phyloP scores from a whole-genome alignment of 331 rosid genomes.

The Prunus yedoensis region DNA sequence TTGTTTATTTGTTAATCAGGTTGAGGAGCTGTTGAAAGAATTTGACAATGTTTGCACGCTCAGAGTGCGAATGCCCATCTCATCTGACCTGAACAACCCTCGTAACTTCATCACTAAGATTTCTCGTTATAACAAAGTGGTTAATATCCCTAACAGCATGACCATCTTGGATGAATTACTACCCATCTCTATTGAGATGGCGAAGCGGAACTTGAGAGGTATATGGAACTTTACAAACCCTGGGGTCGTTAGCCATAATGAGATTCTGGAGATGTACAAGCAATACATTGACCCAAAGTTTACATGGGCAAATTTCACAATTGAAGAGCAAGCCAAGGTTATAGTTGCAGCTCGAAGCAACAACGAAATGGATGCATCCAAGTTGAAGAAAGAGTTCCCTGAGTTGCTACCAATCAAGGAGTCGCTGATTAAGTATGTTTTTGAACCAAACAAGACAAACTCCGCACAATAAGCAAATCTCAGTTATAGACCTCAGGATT shows the following conservation, averaged over 20 bases:
- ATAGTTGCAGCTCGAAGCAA: slow-evolving; percentile 84
- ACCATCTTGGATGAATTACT: slow-evolving; percentile 83
- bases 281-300: slow-evolving; percentile 64
- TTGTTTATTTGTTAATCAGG: slow-evolving; percentile 42
- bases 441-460: slow-evolving; percentile 68
- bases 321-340: slow-evolving; percentile 92
- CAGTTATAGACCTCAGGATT: slow-evolving; percentile 18
- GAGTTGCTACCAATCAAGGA: slow-evolving; percentile 80
- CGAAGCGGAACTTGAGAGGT: slow-evolving; percentile 76
- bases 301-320: slow-evolving; percentile 71
- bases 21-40: slow-evolving; percentile 84
- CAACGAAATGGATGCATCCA: slow-evolving; percentile 95
- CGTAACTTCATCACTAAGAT: slow-evolving; percentile 92
- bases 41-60: slow-evolving; percentile 91
- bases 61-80: slow-evolving; percentile 90
- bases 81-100: slow-evolving; percentile 82
- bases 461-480: slow-evolving; percentile 30
- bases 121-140: slow-evolving; percentile 76
- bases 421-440: slow-evolving; percentile 67
- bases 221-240: slow-evolving; percentile 95
- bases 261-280: slow-evolving; percentile 81
- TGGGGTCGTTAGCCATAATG: slow-evolving; percentile 84
- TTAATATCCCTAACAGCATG: slow-evolving; percentile 90
- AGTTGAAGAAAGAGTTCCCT: slow-evolving; percentile 78
- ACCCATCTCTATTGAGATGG: slow-evolving; percentile 85